Base-by-base conservation (phyloP, 805 yeast genomes). In the Metschnikowia cerradonensis region DNA sequence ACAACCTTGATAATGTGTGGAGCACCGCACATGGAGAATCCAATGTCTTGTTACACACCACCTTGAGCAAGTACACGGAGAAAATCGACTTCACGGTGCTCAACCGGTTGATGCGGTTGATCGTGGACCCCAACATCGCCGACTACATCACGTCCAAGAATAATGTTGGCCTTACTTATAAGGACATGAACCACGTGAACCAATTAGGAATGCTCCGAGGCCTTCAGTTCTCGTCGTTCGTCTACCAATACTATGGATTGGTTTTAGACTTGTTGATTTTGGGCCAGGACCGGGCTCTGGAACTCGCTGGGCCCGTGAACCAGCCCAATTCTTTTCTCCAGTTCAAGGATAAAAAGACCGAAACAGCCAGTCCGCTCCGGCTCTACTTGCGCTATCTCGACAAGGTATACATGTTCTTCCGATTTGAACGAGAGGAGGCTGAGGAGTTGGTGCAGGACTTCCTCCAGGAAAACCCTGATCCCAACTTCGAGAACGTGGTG, bases 111-210 rank as follows among this genome's bases (percentile, higher is more conserved):
- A 68, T 94, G 49, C 73, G 96, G 48, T 75, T 94, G 52, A 77
- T 94, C 37, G 82, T 90, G 57, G 99, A 94, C 62, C 86, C 96
- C 1, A 88, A 86, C 57, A 81, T 94, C 60, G 99, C 98, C 3
- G 98, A 94, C 67, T 94, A 94, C 64, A 86, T 94, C 60, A 86
- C 96, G 1, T 85, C 97, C 0, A 91, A 91, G 65, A 90, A 90
- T 70, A 94, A 94, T 61, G 82, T 91, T 19, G 78, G 82, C 20
- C 61, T 94, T 19, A 77, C 90, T 1, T 95, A 84, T 68, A 94
- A 94, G 66, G 99, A 94, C 64, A 94, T 94, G 99, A 86, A 83
- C 54, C 96, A 90, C 65, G 84, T 88, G 17, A 92, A 94, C 67
- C 90, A 87, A 59, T 83, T 83, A 63, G 99, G 99, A 19, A 67